Conservation (phyloP, 257 asterid species). For the Rehmannia glutinosa region DNA sequence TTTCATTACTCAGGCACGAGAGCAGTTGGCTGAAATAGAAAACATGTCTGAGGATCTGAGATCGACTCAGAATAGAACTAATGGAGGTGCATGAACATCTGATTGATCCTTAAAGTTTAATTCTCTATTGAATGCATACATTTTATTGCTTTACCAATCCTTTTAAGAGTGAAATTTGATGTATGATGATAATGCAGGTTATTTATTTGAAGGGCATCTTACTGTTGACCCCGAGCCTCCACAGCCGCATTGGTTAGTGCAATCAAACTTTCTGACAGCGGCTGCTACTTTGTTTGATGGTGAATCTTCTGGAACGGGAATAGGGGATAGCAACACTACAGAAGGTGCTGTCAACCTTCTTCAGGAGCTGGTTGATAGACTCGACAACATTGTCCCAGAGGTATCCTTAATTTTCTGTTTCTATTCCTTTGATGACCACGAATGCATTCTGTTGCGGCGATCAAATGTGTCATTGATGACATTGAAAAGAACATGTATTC, state of each 20-base stretch:
- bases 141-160: too few relatives aligned
- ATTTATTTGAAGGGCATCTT: conserved; percentile 94
- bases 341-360: conserved; percentile 44
- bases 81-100: too few relatives aligned
- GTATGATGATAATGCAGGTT: conserved; percentile 50
- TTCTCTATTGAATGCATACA: too few relatives aligned
- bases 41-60: conserved; percentile 40
- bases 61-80: too few relatives aligned
- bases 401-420: conserved; percentile 24
- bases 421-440: too few relatives aligned
- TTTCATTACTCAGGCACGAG: conserved; percentile 63
- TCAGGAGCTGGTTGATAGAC: conserved; percentile 46
- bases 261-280: conserved; percentile 55
- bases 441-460: too few relatives aligned
- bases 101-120: too few relatives aligned
- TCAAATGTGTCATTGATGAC: too few relatives aligned
- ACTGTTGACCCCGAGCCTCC: conserved; percentile 96
- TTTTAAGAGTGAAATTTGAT: too few relatives aligned
- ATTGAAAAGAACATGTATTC: too few relatives aligned
- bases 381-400: conserved; percentile 70
- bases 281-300: conserved; percentile 59
- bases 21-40: conserved; percentile 54
- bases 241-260: conserved; percentile 80
- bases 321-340: conserved; percentile 18
- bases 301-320: conserved; percentile 55